Conservation (phyloP, 2,329 filamentous ascomycete genomes). For the Graphilbum fragrans region DNA sequence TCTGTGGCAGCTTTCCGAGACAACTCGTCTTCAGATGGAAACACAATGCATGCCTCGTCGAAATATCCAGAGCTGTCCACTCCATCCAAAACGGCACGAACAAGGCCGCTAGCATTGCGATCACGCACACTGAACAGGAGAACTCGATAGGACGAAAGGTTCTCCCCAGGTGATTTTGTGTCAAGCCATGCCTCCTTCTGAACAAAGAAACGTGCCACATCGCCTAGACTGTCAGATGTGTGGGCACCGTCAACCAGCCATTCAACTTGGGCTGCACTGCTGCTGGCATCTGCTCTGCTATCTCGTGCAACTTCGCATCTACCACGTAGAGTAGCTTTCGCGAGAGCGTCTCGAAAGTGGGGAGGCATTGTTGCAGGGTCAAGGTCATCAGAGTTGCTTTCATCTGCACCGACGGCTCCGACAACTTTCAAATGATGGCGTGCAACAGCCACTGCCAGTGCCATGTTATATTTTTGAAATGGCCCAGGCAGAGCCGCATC, state of each 20-base stretch:
- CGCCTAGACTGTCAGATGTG: constrained; percentile 76
- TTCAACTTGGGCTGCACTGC: constrained; percentile 35
- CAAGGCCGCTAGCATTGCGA: constrained; percentile 41
- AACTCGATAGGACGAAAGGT: constrained; percentile 21
- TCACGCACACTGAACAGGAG: constrained; percentile 86
- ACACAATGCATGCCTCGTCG: constrained; percentile 10
- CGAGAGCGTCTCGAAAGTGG: constrained; percentile 46
- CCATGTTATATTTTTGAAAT: constrained; percentile 49
- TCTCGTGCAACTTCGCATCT: constrained; percentile 56
- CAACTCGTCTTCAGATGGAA: constrained; percentile 4
- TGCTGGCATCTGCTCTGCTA: constrained; percentile 42
- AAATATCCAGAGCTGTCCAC: constrained; percentile 17
- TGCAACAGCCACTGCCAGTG: constrained; percentile 23
- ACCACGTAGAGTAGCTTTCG: constrained; percentile 65
- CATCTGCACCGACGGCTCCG: constrained; percentile 2
- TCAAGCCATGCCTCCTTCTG: constrained; percentile 22
- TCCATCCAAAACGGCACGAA: constrained; percentile 30
- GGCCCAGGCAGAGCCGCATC: constrained; percentile 23
- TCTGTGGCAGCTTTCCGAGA: background rate
- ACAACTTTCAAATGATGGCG: constrained; percentile 10
- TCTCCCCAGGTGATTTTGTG: background rate
- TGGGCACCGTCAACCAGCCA: constrained; percentile 95
- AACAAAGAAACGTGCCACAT: constrained; percentile 74
- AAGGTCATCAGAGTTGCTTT: constrained; percentile 31
- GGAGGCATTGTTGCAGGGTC: constrained; percentile 18